phyloP scores from a whole-genome alignment of 1,284 basidiomycete species.

The Leccinum fallax region DNA sequence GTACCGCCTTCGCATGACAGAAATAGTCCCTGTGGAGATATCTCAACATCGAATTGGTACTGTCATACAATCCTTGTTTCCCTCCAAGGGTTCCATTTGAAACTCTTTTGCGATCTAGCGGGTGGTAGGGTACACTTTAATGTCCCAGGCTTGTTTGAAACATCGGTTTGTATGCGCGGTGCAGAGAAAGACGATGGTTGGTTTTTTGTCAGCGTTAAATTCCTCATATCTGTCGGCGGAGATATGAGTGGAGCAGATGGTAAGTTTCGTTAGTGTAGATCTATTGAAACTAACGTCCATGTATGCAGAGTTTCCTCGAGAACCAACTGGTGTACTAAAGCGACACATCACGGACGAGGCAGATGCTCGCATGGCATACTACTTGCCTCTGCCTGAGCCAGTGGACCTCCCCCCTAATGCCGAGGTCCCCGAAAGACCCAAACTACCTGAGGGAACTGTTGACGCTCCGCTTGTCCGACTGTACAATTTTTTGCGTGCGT shows the following conservation, averaged over 20 bases:
- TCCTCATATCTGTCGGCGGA: slow-evolving; percentile 73
- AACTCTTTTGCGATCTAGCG: slow-evolving; percentile 41
- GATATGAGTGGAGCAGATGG: slow-evolving; percentile 73
- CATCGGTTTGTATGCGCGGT: slow-evolving; percentile 72
- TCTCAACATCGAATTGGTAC: slow-evolving; percentile 68
- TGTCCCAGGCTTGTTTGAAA: slow-evolving; percentile 74
- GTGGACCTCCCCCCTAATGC: slow-evolving; percentile 43
- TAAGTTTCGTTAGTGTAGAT: slow-evolving; percentile 26
- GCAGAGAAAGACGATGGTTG: slow-evolving; percentile 69
- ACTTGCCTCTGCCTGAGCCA: slow-evolving; percentile 51
- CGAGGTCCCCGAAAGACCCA: slow-evolving; percentile 51
- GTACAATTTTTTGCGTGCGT: slow-evolving; percentile 81
- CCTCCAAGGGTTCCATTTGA: slow-evolving; percentile 16
- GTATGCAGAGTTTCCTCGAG: slow-evolving; percentile 65
- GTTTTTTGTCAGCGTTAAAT: slow-evolving; percentile 82
- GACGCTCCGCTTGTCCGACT: slow-evolving; percentile 80
- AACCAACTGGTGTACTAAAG: slow-evolving; percentile 64
- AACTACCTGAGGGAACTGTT: slow-evolving; percentile 58
- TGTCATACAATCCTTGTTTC: slow-evolving; percentile 22
- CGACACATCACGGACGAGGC: slow-evolving; percentile 73
- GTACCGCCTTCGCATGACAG: slow-evolving; percentile 72
- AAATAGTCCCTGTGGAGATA: slow-evolving; percentile 79
- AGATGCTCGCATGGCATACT: slow-evolving; percentile 62
- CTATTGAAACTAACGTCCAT: slow-evolving; percentile 1
- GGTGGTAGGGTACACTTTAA: slow-evolving; percentile 80